Percentiles rank a stretch among this genome's conserved stretches.
Conservation (phyloP, 2,329 filamentous ascomycete genomes). For the Tolypocladium album region DNA sequence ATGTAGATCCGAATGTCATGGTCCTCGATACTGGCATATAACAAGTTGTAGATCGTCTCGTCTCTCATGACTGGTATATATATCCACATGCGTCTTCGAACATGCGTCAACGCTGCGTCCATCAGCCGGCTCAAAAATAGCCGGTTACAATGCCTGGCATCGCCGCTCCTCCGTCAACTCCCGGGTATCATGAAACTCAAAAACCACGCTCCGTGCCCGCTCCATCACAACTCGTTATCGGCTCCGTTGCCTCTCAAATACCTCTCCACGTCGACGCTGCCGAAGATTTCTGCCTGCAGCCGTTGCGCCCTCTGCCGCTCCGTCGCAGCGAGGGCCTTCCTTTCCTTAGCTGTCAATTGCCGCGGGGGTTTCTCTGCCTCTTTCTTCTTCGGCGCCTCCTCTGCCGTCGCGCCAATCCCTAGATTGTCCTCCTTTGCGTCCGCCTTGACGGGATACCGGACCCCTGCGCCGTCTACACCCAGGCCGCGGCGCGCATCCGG, state of each 20-base stretch:
- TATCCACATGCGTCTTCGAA: neutral
- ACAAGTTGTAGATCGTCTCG: no score
- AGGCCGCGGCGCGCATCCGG: constrained; percentile 63
- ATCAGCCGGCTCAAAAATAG: neutral
- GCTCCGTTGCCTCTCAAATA: constrained; percentile 46
- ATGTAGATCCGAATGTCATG: neutral
- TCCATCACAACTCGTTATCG: neutral
- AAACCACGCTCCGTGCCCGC: neutral
- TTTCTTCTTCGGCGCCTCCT: constrained; percentile 18
- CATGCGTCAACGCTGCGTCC: neutral
- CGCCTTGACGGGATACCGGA: constrained; percentile 64
- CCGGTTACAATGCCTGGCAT: neutral
- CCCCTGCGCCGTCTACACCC: constrained; percentile 60
- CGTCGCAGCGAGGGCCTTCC: constrained; percentile 30
- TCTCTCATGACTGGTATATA: neutral
- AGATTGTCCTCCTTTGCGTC: constrained; percentile 62
- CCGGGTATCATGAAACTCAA: neutral
- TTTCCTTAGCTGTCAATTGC: constrained; percentile 47
- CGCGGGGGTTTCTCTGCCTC: constrained; percentile 42
- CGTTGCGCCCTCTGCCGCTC: constrained; percentile 48
- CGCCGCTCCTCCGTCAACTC: neutral
- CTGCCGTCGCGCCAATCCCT: constrained; percentile 52
- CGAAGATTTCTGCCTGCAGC: constrained; percentile 62
- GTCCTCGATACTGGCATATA: neutral
- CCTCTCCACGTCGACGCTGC: constrained; percentile 62